A percentile compares a stretch with the other conserved stretches of the same genome.
These are phyloP conservation scores for Nicotiana obtusifolia DNA, from an alignment of 257 asterid species.

Conservation along the genomic window DNA sequence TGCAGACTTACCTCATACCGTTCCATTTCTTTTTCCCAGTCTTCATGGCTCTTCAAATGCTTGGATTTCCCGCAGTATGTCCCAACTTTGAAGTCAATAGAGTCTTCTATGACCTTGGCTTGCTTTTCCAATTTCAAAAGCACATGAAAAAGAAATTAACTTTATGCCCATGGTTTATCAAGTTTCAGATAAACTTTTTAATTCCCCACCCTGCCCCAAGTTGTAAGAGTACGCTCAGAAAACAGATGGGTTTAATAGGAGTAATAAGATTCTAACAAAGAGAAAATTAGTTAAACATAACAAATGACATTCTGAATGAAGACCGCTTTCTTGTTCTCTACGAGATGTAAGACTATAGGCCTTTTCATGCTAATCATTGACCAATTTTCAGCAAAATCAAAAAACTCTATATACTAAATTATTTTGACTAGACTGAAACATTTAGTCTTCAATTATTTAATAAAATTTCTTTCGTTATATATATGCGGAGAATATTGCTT, in stretches of 20 bases:
- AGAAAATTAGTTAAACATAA: not conserved
- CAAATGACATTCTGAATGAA: not conserved
- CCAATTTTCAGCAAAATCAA: not conserved
- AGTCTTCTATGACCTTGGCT: constrained; percentile 76
- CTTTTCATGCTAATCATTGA: not conserved
- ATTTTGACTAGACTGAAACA: constrained; percentile 2
- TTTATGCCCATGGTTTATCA: not conserved
- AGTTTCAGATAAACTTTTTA: not conserved
- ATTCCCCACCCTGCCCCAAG: not conserved
- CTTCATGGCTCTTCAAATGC: constrained; percentile 36
- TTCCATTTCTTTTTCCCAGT: constrained; percentile 82
- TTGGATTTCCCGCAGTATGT: constrained; percentile 55
- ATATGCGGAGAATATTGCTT: not conserved
- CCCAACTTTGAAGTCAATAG: constrained; percentile 75
- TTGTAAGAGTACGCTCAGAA: not conserved
- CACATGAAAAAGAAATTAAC: constrained; percentile 6
- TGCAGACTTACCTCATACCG: constrained; percentile 71
- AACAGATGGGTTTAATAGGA: not conserved
- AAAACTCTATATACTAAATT: not conserved
- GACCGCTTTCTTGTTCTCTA: not conserved
- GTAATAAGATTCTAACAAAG: not conserved
- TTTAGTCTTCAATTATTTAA: not conserved
- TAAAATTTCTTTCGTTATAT: too few relatives aligned
- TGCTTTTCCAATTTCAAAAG: constrained; percentile 48
- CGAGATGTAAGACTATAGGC: not conserved